Evolutionary conservation across 192 early-diverging fungal genomes (phyloP).

Genomic region (Umbelopsis ramanniana): DNA sequence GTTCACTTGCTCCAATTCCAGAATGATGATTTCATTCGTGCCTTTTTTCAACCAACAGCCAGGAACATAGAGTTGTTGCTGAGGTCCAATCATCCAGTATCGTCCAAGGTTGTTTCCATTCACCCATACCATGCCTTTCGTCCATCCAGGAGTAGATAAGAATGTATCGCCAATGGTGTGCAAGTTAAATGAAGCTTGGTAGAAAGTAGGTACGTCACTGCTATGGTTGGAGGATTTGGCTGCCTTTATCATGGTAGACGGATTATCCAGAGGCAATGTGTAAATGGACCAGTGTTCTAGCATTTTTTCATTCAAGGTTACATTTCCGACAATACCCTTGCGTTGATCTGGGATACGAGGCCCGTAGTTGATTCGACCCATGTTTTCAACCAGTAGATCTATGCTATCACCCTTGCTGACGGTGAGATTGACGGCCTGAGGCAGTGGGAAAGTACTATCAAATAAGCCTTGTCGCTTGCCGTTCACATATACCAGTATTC

Average conservation of each 20-base stretch:
- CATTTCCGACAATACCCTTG: slow-evolving; percentile 18
- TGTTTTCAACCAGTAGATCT: slow-evolving; percentile 7
- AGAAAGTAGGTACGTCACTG: slow-evolving; percentile 5
- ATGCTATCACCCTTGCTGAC: not conserved
- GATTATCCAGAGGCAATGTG: not conserved
- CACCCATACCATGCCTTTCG: slow-evolving; percentile 14
- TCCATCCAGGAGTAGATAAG: slow-evolving; percentile 1
- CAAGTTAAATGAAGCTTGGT: slow-evolving; percentile 4
- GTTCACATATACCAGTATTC: slow-evolving; percentile 19
- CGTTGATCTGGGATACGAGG: slow-evolving; percentile 10
- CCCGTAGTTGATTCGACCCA: slow-evolving; percentile 20
- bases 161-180: not conserved
- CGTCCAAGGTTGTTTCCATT: slow-evolving; percentile 16
- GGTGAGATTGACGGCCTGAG: not conserved
- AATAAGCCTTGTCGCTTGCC: slow-evolving; percentile 16
- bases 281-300: slow-evolving; percentile 9
- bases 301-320: not conserved
- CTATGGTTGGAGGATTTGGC: not conserved
- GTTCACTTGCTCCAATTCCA: not conserved
- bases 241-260: not conserved
- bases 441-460: slow-evolving; percentile 11
- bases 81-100: slow-evolving; percentile 19
- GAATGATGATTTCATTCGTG: slow-evolving; percentile 1
- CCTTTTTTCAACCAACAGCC: slow-evolving; percentile 10
- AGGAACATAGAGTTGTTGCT: slow-evolving; percentile 14